These are phyloP conservation scores for Fomes fomentarius DNA, from an alignment of 1,284 basidiomycete species.

Conservation along the genomic window DNA sequence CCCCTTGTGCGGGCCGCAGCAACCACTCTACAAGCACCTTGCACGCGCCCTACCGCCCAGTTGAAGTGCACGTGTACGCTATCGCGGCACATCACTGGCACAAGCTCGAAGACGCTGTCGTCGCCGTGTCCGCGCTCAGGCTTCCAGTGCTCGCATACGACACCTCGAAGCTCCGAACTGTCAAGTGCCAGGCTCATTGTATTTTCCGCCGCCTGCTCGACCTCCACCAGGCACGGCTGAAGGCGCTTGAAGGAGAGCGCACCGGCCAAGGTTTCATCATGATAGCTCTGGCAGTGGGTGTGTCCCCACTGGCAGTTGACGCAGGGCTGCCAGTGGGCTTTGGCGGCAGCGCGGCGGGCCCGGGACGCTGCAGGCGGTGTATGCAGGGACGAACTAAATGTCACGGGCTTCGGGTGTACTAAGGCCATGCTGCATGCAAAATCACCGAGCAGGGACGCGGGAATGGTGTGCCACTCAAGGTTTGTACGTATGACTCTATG, in stretches of 20 bases:
- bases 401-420: neutral
- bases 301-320: conserved; percentile 34
- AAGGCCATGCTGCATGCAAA: neutral
- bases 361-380: conserved; percentile 40
- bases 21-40: conserved; percentile 34
- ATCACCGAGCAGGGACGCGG: neutral
- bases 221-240: conserved; percentile 41
- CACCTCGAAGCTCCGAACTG: conserved; percentile 34
- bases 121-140: conserved; percentile 36
- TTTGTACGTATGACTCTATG: no score
- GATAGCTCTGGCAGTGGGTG: conserved; percentile 31
- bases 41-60: conserved; percentile 35
- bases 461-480: neutral
- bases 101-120: conserved; percentile 38
- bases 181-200: conserved; percentile 40
- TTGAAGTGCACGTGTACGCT: conserved; percentile 42
- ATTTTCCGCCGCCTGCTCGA: conserved; percentile 44
- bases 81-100: conserved; percentile 39
- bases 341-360: conserved; percentile 38
- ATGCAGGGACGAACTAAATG: no score
- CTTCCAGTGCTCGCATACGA: conserved; percentile 38
- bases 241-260: conserved; percentile 40
- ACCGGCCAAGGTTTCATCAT: conserved; percentile 35
- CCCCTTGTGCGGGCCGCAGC: conserved; percentile 20
- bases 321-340: conserved; percentile 39